A percentile compares a stretch with the other conserved stretches of the same genome.
Evolutionary conservation across 2,329 filamentous ascomycete species (phyloP).

Genomic region (Aspergillus chevalieri): DNA sequence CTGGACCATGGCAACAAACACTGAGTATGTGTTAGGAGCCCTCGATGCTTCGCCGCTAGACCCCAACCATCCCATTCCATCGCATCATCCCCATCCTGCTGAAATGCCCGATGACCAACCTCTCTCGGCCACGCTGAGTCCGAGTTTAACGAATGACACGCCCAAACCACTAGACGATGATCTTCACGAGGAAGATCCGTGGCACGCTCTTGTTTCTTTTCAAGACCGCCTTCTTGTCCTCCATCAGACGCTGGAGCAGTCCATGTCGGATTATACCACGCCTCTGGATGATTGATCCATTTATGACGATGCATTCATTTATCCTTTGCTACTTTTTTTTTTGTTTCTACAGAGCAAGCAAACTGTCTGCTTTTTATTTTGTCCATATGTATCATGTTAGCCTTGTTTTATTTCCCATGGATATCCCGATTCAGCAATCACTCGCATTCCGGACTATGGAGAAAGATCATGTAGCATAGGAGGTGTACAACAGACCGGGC

Average conservation of each 20-base stretch:
- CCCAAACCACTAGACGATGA: conserved; percentile 6
- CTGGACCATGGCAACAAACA: conserved; percentile 5
- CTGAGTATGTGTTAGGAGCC: neutral
- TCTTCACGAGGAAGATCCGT: conserved; percentile 5
- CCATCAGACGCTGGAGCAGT: conserved; percentile 11
- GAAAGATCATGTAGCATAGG: neutral
- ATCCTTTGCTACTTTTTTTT: neutral
- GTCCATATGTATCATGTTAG: conserved; percentile 4
- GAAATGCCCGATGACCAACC: conserved; percentile 21
- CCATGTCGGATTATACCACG: conserved; percentile 10
- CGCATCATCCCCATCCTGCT: too few species aligned
- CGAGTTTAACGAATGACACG: conserved; percentile 8
- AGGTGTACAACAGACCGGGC: too few species aligned
- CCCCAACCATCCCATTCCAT: conserved; percentile 19
- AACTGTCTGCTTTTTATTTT: neutral
- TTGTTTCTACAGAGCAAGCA: neutral
- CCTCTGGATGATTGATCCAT: conserved; percentile 6
- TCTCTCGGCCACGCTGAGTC: conserved; percentile 13
- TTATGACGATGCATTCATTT: neutral
- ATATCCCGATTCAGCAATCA: neutral
- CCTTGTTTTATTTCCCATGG: neutral
- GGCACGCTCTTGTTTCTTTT: conserved; percentile 12
- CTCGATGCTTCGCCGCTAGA: neutral
- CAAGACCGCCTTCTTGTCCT: conserved; percentile 13
- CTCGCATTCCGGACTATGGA: neutral